Percentiles rank a stretch among this genome's conserved stretches.
These are phyloP conservation scores for Colletotrichum abscissum DNA, from an alignment of 2,329 filamentous ascomycete species.

Conservation along the genomic window DNA sequence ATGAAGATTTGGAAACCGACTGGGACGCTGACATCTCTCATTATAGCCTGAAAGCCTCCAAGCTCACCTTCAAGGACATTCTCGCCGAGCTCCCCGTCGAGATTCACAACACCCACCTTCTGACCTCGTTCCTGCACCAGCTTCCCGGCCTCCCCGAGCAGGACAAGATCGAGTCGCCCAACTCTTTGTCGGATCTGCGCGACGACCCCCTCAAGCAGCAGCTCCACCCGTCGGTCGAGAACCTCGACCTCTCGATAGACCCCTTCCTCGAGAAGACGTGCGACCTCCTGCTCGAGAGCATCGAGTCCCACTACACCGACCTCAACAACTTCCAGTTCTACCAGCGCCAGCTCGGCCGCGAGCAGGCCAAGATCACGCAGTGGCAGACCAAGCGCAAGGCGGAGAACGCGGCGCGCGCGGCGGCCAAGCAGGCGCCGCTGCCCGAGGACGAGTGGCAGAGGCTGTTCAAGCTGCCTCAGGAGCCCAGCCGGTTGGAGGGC, in stretches of 20 bases:
- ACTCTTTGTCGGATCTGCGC: slow-evolving; percentile 82
- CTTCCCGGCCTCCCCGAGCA: slow-evolving; percentile 75
- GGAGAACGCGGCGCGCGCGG: slow-evolving; percentile 86
- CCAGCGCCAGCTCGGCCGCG: slow-evolving; percentile 90
- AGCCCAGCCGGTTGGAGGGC: slow-evolving; percentile 91
- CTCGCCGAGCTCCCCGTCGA: slow-evolving; percentile 88
- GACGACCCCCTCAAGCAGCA: slow-evolving; percentile 71
- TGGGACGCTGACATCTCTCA: too few relatives aligned
- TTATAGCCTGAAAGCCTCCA: slow-evolving; percentile 82
- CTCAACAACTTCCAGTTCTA: slow-evolving; percentile 99
- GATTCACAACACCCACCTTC: slow-evolving; percentile 96
- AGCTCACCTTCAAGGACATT: slow-evolving; percentile 93
- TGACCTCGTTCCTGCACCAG: slow-evolving; percentile 95
- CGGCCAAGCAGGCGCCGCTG: slow-evolving; percentile 88
- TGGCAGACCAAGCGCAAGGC: slow-evolving; percentile 98
- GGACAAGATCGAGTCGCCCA: slow-evolving; percentile 78
- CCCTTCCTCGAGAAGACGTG: slow-evolving; percentile 99
- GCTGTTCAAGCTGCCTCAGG: slow-evolving; percentile 96
- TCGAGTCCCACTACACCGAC: slow-evolving; percentile 98
- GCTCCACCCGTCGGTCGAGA: slow-evolving; percentile 88
- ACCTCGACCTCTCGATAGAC: slow-evolving; percentile 92
- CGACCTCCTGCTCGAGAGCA: slow-evolving; percentile 94
- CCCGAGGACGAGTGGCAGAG: slow-evolving; percentile 99
- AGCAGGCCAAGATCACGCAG: slow-evolving; percentile 95
- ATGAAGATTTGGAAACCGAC: too few relatives aligned